These are phyloP conservation scores for Myochromella boudieri DNA, from an alignment of 768 basidiomycete genomes.

Conservation along the genomic window DNA sequence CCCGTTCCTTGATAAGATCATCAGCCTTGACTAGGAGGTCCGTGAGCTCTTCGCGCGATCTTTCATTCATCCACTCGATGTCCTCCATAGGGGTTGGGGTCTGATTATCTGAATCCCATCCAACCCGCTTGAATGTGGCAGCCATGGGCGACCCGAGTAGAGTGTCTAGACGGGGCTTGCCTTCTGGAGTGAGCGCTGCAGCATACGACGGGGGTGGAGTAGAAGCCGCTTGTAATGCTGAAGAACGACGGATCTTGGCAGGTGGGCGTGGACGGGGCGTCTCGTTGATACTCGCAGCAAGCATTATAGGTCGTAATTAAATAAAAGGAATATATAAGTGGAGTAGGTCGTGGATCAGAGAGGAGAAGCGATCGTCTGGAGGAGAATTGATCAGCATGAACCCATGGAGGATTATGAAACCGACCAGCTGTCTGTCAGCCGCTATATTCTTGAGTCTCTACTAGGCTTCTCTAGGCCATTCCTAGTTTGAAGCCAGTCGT, in stretches of 20 bases:
- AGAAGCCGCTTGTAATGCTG: conserved; percentile 34
- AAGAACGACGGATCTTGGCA: conserved; percentile 58
- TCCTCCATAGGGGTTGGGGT: conserved; percentile 19
- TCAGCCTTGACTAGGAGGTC: conserved; percentile 72
- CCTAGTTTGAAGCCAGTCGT: too few relatives aligned
- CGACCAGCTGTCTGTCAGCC: conserved; percentile 10
- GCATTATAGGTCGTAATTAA: conserved; percentile 21
- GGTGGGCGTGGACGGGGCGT: conserved; percentile 74
- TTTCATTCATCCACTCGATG: conserved; percentile 55
- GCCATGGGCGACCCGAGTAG: conserved; percentile 37
- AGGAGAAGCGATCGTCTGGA: neutral
- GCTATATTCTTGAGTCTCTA: too few relatives aligned
- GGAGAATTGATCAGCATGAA: neutral
- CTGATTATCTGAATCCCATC: conserved; percentile 20
- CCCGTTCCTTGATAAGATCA: conserved; percentile 72
- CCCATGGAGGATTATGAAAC: conserved; percentile 2
- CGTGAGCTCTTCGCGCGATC: conserved; percentile 72
- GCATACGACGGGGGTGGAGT: conserved; percentile 46
- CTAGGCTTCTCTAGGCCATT: conserved; percentile 7
- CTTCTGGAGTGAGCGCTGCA: conserved; percentile 32
- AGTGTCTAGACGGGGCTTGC: conserved; percentile 22
- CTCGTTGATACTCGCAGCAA: conserved; percentile 33
- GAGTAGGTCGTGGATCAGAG: neutral
- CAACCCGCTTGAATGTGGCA: conserved; percentile 32
- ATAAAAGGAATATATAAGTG: conserved; percentile 4